Evolutionary conservation across 164 flowering plant genomes (phyloP), one percentile per base, ranked within the genome.

Genomic region (Liriodendron chinense): DNA sequence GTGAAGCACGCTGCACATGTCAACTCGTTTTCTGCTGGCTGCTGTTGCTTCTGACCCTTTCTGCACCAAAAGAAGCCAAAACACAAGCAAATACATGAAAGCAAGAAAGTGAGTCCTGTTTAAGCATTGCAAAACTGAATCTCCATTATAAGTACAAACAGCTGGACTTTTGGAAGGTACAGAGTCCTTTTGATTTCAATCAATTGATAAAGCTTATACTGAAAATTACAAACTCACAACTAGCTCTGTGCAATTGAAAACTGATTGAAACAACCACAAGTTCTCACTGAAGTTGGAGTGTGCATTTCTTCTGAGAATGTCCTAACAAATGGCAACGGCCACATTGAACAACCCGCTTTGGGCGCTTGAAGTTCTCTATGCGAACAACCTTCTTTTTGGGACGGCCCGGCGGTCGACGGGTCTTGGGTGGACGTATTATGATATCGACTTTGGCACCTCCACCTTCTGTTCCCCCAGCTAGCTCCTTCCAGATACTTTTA

Each of bases 321-420:
- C 98, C 98, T 66, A 92, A 81, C 89, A 90, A 80, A 77, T 81
- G 97, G 77, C 98, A 94, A 47, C 98, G 91, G 10, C 98, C 97
- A 78, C 97, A 94, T 79, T 92, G 96, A 80, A 94, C 94, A 73
- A 92, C 85, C 73, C 92, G 81, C 78, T 92, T 94, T 48, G 87
- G 87, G 26, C 90, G 83, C 68, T 84, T 87, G 47, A 87, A 83
- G 66, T 79, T 92, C 80, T 94, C 98, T n/a, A 89, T 84, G 10
- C 93, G 87, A 16, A 87, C 86, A 64, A 88, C 88, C 82, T 91
- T 94, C 90, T 91, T 94, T 78, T 91, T 94, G 9, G 98, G 98
- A 77, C 98, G 81, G 1, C 98, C 98, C 47, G 97, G 98, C 16
- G 98, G 97, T 34, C 98, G 83, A 2, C 98, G 96, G 63, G 89